phyloP scores from a whole-genome alignment of 1,139 yeast genomes.

The Geotrichum australiense region DNA sequence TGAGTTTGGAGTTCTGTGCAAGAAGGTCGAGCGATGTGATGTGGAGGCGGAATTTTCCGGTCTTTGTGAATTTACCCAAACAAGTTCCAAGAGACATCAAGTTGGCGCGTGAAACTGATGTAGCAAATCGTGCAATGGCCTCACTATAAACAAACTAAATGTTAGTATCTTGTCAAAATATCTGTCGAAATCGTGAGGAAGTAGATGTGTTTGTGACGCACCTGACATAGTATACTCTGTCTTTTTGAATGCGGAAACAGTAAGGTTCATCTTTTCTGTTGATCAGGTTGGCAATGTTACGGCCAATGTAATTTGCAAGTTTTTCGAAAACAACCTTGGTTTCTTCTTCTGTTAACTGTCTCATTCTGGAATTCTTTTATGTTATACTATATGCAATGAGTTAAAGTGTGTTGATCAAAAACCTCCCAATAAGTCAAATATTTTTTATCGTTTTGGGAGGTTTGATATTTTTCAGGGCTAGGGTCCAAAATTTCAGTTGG shows the following conservation, averaged over 20 bases:
- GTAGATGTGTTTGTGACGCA: conserved; percentile 14
- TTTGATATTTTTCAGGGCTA: background rate
- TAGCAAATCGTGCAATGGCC: conserved; percentile 75
- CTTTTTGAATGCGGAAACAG: conserved; percentile 93
- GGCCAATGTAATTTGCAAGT: conserved; percentile 90
- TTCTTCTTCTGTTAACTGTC: conserved; percentile 95
- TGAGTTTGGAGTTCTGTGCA: conserved; percentile 84
- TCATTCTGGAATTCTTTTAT: conserved; percentile 46
- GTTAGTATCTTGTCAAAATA: no score
- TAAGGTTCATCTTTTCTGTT: conserved; percentile 88
- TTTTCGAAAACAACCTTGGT: conserved; percentile 94
- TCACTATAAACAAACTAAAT: conserved; percentile 42
- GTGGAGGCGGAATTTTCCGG: conserved; percentile 93
- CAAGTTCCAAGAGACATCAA: conserved; percentile 91
- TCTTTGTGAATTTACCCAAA: conserved; percentile 93
- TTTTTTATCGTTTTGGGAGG: conserved; percentile 8
- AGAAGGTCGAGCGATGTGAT: conserved; percentile 81
- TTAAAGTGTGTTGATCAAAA: background rate
- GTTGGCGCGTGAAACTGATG: conserved; percentile 80
- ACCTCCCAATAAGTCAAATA: background rate
- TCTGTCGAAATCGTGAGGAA: background rate
- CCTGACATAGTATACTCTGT: conserved; percentile 83
- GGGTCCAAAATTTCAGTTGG: no score
- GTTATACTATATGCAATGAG: background rate
- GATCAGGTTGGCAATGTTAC: conserved; percentile 81